Evolutionary conservation across 2,329 filamentous ascomycete genomes (phyloP).

Genomic region (Cadophora luteo-olivacea): DNA sequence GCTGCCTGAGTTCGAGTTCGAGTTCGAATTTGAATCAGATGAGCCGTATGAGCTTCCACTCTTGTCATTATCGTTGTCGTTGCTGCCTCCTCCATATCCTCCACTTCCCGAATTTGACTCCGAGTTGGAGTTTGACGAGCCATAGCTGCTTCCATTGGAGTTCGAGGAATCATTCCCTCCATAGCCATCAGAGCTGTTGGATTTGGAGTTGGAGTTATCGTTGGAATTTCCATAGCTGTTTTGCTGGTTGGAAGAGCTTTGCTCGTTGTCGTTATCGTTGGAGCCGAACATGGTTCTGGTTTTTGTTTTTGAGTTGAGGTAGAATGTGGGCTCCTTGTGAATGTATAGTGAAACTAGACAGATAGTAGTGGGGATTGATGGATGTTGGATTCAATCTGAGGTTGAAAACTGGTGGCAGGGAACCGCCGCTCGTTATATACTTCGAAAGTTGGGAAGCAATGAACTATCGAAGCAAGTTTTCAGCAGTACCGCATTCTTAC

Average conservation of each 20-base stretch:
- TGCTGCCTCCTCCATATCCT: not conserved
- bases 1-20: slow-evolving; percentile 4
- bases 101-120: not conserved
- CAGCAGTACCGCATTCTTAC: too few relatives aligned
- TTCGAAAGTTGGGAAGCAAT: not conserved
- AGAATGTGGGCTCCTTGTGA: not conserved
- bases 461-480: too few relatives aligned
- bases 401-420: not conserved
- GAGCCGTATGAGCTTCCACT: not conserved
- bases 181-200: not conserved
- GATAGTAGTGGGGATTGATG: too few relatives aligned
- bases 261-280: slow-evolving; percentile 19
- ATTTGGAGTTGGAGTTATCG: not conserved
- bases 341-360: too few relatives aligned
- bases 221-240: slow-evolving; percentile 10
- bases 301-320: not conserved
- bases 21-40: slow-evolving; percentile 6
- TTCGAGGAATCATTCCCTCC: slow-evolving; percentile 8
- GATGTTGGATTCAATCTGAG: not conserved
- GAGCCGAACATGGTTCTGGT: slow-evolving; percentile 24
- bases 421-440: not conserved
- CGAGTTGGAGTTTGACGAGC: slow-evolving; percentile 1
- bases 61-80: not conserved
- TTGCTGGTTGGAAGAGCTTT: not conserved
- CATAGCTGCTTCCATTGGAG: not conserved